A percentile compares a stretch with the other conserved stretches of the same genome.
Evolutionary conservation across 148 eudicot species (phyloP).

Genomic region (Amaranthus cruentus): DNA sequence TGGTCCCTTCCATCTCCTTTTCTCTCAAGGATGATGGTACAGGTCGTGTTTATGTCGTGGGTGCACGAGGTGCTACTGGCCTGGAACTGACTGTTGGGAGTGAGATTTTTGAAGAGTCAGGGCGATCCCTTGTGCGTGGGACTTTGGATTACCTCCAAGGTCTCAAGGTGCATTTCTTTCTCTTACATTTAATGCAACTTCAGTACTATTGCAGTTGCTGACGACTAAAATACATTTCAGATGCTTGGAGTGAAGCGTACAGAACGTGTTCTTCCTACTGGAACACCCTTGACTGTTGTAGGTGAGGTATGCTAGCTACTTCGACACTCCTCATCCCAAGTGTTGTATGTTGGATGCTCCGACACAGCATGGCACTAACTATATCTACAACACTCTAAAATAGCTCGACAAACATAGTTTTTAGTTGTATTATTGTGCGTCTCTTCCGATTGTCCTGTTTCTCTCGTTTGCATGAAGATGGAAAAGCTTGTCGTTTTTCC

Average conservation of each 20-base stretch:
- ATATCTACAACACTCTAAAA: no score
- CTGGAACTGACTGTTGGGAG: constrained; percentile 84
- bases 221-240: constrained; percentile 35
- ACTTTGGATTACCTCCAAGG: constrained; percentile 89
- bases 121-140: constrained; percentile 81
- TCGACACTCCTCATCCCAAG: no score
- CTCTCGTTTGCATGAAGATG: no score
- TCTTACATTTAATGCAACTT: background rate
- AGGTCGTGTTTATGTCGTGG: constrained; percentile 70
- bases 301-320: constrained; percentile 43
- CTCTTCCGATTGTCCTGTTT: no score
- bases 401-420: no score
- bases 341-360: no score
- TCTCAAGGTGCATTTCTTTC: constrained; percentile 54
- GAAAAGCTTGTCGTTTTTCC: no score
- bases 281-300: constrained; percentile 72
- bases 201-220: constrained; percentile 6
- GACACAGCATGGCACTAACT: no score
- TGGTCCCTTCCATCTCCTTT: background rate
- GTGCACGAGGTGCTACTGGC: constrained; percentile 87
- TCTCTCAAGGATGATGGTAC: constrained; percentile 81
- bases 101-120: constrained; percentile 94
- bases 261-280: constrained; percentile 94
- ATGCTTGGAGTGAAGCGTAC: constrained; percentile 97
- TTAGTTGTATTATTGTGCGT: no score